A percentile compares a stretch with the other conserved stretches of the same genome.
phyloP scores from a whole-genome alignment of 495 filamentous ascomycete species.

The Lophium mytilinum region DNA sequence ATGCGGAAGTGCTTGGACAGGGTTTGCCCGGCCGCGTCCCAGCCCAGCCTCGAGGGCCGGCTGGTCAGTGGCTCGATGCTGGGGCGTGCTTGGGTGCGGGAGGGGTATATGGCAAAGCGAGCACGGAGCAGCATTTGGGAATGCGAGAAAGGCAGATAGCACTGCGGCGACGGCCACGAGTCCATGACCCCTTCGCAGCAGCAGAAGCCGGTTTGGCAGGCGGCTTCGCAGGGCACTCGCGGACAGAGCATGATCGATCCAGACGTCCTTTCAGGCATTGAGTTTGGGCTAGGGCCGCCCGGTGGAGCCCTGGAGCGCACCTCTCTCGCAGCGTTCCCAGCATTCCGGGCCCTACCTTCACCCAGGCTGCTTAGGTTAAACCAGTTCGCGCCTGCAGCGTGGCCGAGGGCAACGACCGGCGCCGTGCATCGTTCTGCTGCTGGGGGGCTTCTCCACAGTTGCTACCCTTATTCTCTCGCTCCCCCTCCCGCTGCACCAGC shows the following conservation, averaged over 20 bases:
- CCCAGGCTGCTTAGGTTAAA: not conserved
- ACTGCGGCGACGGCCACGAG: constrained; percentile 1
- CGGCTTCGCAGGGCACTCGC: too few relatives aligned
- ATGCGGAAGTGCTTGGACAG: too few relatives aligned
- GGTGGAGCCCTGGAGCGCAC: not conserved
- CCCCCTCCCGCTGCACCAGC: not conserved
- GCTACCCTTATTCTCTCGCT: not conserved
- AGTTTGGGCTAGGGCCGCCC: not conserved
- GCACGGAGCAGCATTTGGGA: too few relatives aligned
- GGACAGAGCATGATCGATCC: too few relatives aligned
- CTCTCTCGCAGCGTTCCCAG: not conserved
- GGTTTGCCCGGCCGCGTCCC: too few relatives aligned
- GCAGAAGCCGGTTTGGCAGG: not conserved
- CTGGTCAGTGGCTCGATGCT: not conserved
- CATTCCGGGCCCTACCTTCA: not conserved
- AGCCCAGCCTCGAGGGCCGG: too few relatives aligned
- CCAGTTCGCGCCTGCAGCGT: not conserved
- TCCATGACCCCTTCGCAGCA: constrained; percentile 1
- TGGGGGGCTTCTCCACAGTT: not conserved
- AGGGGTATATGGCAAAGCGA: not conserved
- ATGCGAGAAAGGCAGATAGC: too few relatives aligned
- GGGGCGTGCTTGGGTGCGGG: not conserved
- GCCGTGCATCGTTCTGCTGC: too few relatives aligned
- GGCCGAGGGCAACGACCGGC: not conserved
- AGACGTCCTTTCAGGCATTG: too few relatives aligned